Conservation (phyloP, 1,139 yeast genomes). For the Saccharomycopsis hybrid region DNA sequence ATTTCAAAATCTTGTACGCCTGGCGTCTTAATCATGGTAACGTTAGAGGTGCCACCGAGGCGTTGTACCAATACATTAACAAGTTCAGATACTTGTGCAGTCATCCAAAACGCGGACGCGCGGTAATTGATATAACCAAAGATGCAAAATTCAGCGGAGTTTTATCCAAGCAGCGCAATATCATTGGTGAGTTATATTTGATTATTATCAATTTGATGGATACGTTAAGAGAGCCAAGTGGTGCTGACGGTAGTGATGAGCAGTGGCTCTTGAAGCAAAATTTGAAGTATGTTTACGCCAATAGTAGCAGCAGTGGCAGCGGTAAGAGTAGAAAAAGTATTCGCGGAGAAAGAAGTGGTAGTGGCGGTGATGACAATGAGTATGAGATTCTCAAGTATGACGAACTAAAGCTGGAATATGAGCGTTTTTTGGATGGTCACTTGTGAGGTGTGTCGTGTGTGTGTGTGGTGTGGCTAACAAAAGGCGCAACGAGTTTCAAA, state of each 20-base stretch:
- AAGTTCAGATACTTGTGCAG: slow-evolving; percentile 28
- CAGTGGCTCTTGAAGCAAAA: slow-evolving; percentile 16
- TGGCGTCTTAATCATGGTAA: slow-evolving; percentile 45
- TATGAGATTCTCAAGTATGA: too few relatives aligned
- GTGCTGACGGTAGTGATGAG: slow-evolving; percentile 6
- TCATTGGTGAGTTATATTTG: slow-evolving; percentile 11
- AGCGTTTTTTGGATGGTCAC: too few relatives aligned
- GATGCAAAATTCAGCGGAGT: slow-evolving; percentile 4
- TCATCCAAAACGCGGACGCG: not conserved
- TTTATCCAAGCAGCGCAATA: slow-evolving; percentile 4
- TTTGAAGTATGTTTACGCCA: not conserved
- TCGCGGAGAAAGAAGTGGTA: too few relatives aligned
- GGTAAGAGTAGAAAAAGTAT: too few relatives aligned
- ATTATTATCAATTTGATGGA: slow-evolving; percentile 16
- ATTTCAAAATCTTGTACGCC: slow-evolving; percentile 48
- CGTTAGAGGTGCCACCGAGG: slow-evolving; percentile 50
- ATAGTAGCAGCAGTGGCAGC: not conserved
- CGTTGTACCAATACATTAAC: slow-evolving; percentile 47
- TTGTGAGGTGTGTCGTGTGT: too few relatives aligned
- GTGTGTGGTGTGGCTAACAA: too few relatives aligned
- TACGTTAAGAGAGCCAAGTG: not conserved
- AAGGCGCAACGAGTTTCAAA: too few relatives aligned
- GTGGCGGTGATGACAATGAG: too few relatives aligned
- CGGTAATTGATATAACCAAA: not conserved
- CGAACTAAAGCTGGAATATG: too few relatives aligned